Conservation (phyloP, 768 basidiomycete genomes). For the Trametes maxima region DNA sequence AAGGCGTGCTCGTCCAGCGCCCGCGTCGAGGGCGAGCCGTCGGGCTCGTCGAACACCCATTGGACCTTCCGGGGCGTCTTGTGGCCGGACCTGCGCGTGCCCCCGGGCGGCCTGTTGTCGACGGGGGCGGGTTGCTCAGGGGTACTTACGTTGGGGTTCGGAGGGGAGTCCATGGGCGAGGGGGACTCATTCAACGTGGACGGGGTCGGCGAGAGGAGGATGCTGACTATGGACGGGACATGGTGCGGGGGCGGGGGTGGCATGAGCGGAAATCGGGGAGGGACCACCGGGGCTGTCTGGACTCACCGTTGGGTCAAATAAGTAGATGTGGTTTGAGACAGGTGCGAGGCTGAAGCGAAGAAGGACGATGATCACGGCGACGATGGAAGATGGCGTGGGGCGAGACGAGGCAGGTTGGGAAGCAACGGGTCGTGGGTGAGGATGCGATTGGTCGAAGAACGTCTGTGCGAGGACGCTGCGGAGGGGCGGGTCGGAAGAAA, state of each 20-base stretch:
- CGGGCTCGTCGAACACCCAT: slow-evolving; percentile 43
- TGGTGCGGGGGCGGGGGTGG: slow-evolving; percentile 13
- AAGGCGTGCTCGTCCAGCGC: slow-evolving; percentile 56
- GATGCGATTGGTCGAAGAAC: slow-evolving; percentile 2
- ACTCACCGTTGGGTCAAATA: slow-evolving; percentile 8
- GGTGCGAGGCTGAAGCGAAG: neutral
- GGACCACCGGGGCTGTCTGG: neutral
- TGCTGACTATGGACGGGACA: slow-evolving; percentile 29
- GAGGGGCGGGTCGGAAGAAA: slow-evolving; percentile 11
- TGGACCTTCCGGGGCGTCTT: slow-evolving; percentile 57
- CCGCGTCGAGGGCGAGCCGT: slow-evolving; percentile 30
- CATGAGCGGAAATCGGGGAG: slow-evolving; percentile 6
- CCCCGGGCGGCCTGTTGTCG: slow-evolving; percentile 25
- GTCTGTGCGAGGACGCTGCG: slow-evolving; percentile 6
- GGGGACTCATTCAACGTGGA: slow-evolving; percentile 13
- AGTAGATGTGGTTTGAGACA: slow-evolving; percentile 8
- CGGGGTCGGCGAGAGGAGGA: slow-evolving; percentile 16
- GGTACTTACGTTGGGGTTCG: slow-evolving; percentile 13
- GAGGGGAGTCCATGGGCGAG: slow-evolving; percentile 22
- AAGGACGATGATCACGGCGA: slow-evolving; percentile 1
- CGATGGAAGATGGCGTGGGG: slow-evolving; percentile 1
- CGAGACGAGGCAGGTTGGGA: slow-evolving; percentile 5
- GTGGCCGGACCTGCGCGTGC: slow-evolving; percentile 32
- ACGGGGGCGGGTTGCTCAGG: neutral
- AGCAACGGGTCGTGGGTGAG: slow-evolving; percentile 5